Conservation (phyloP, 495 filamentous ascomycete species). For the Penicillium steckii region DNA sequence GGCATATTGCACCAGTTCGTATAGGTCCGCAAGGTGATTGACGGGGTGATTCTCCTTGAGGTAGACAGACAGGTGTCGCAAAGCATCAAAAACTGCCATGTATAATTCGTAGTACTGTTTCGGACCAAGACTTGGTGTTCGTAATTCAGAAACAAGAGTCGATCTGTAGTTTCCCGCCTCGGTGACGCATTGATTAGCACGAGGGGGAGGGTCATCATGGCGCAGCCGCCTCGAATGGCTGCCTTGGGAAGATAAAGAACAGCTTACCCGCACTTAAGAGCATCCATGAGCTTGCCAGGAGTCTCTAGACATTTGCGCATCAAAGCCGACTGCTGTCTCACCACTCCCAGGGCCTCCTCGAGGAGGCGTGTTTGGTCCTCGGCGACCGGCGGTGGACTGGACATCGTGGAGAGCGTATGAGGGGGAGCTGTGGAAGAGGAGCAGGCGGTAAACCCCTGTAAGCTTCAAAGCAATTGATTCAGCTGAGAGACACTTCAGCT, state of each 20-base stretch:
- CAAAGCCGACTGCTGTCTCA: slow-evolving; percentile 90
- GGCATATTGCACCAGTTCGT: slow-evolving; percentile 98
- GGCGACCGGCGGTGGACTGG: slow-evolving; percentile 63
- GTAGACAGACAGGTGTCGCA: slow-evolving; percentile 95
- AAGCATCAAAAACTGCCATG: slow-evolving; percentile 97
- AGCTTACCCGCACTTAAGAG: slow-evolving; percentile 93
- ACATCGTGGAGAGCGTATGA: slow-evolving; percentile 38
- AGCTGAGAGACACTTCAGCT: slow-evolving; percentile 8
- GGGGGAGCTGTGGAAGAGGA: slow-evolving; percentile 22
- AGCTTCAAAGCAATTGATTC: slow-evolving; percentile 21
- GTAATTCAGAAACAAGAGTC: slow-evolving; percentile 93
- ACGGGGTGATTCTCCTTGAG: slow-evolving; percentile 95
- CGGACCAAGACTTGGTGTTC: slow-evolving; percentile 90
- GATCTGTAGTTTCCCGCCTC: slow-evolving; percentile 58
- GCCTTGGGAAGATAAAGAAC: slow-evolving; percentile 27
- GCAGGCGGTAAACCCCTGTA: slow-evolving; percentile 34
- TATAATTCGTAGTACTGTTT: slow-evolving; percentile 99
- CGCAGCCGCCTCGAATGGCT: slow-evolving; percentile 27
- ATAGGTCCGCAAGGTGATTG: slow-evolving; percentile 96
- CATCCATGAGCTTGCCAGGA: slow-evolving; percentile 99
- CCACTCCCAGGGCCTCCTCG: slow-evolving; percentile 93
- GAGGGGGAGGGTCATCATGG: slow-evolving; percentile 2
- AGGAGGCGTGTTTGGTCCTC: slow-evolving; percentile 94
- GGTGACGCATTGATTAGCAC: slow-evolving; percentile 14
- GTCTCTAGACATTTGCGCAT: slow-evolving; percentile 98